Conservation (phyloP, 108 stramenopile genomes). For the Mediolabrus comicus region DNA sequence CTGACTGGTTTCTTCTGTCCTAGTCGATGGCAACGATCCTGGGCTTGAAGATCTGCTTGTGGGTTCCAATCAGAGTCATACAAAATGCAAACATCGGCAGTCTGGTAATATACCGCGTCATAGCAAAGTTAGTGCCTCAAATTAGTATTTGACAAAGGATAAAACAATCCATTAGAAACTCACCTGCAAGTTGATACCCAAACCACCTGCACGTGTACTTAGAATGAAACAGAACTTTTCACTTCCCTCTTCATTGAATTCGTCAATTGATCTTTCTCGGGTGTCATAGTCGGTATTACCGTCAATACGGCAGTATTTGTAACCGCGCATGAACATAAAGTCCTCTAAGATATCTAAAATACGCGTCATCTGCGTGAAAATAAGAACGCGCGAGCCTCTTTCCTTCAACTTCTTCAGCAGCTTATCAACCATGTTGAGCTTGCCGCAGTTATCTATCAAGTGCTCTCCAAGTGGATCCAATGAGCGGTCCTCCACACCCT, state of each 20-base stretch:
- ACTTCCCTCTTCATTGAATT: constrained; percentile 89
- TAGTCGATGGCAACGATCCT: constrained; percentile 90
- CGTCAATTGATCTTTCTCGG: constrained; percentile 88
- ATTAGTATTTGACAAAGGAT: background rate
- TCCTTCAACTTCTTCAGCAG: constrained; percentile 83
- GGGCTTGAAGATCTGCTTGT: constrained; percentile 98
- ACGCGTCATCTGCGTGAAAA: constrained; percentile 98
- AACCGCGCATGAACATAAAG: constrained; percentile 81
- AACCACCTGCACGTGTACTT: constrained; percentile 92
- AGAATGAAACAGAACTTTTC: constrained; percentile 91
- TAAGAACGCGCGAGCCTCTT: constrained; percentile 87
- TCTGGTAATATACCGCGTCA: constrained; percentile 32
- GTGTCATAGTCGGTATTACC: constrained; percentile 96
- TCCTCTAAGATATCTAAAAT: constrained; percentile 96
- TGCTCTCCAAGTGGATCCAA: constrained; percentile 89
- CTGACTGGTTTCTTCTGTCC: constrained; percentile 97
- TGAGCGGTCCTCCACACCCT: constrained; percentile 91
- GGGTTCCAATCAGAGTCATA: constrained; percentile 99
- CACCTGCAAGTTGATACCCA: constrained; percentile 88
- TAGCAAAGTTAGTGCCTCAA: background rate
- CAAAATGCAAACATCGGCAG: constrained; percentile 91
- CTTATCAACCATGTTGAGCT: constrained; percentile 89
- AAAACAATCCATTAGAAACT: constrained; percentile 11
- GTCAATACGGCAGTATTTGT: constrained; percentile 97
- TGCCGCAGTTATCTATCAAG: constrained; percentile 85